Base-by-base conservation (phyloP, 164 flowering plant genomes). In the Tinospora cordifolia region DNA sequence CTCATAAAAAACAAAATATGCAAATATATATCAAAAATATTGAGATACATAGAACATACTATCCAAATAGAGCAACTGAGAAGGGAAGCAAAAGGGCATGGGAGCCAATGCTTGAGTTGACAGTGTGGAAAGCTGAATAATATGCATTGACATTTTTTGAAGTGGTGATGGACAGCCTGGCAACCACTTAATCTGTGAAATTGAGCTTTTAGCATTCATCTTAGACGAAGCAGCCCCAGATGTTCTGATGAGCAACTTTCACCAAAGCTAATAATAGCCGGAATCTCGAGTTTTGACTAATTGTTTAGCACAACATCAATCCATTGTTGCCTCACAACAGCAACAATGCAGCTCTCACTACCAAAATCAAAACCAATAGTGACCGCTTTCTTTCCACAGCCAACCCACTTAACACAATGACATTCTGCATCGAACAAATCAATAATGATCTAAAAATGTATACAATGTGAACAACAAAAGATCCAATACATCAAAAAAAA, bases 231-330 rank as follows among this genome's bases (percentile, higher is more conserved):
- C 91, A 66, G 98, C 98, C 0, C 98, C 98, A 14, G 98, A 94
- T 0, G 96, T 92, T 44, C 98, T 96, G 74, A 92, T 83, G 72
- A 92, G 89, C 51, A 95, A 75, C 79, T 92, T 27, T 93, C 98
- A 9, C 97, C 98, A 78, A 93, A 93, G 67, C 91, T 86, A 2
- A 93, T 91, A 65, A 93, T 47, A 6, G 98, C 91, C 2, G 98
- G 98, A 21, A 97, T 91, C 70, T 93, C 98, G 19, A 97, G 82
- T 74, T 93, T 91, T 12, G 97, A 93, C 54, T 90, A 94, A 79
- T 93, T 96, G 58, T 92, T 92, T 19, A 92, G 96, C n/a, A 92
- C 98, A 24, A 92, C 98, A 76, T 92, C 98, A 25, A 92, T 92
- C 15, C 96, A 96, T 54, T 95, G 80, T 71, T 92, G 98, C 77